Base-by-base conservation (phyloP, 2,329 filamentous ascomycete species). In the Plenodomus lindquistii region DNA sequence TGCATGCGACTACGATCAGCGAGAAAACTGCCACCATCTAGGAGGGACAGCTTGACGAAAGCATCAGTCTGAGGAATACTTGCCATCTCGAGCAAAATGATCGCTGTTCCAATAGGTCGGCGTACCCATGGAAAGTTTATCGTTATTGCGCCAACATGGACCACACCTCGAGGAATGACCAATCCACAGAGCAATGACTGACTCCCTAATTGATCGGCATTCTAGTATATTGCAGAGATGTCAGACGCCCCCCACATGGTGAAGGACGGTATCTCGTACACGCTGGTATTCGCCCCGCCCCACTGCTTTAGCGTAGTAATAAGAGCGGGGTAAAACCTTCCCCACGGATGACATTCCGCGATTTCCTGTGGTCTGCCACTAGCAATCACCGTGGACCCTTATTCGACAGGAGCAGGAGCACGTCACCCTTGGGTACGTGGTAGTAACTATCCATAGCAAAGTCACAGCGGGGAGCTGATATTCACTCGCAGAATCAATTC, bases 21-120 rank as follows among this genome's bases (percentile, higher is more conserved):
- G 5, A 67, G 52, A 39, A 70, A 69, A 34, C 67, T 70, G 6
- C 67, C 67, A 8, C 67, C 67, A 59, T 70, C 67, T 19, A 70
- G 56, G 7, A 70, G 47, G 2, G 57, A 59, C 7, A 70, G 44
- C 5, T 61, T 27, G 3, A 70, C 62, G 18, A 52, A 60, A 16
- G 60, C 58, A 37, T 54, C 47, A 0, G 59, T 55, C 27, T 49
- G 42, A 37, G 64, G 60, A 17, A 57, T 31, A 9, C n/a, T 17
- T 8, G 27, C 15, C 44, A 46, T 41, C n/a, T 45, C 27, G n/a
- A 24, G 22, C 17, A 18, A 6, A 6, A 21, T 9, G 24, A 40
- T 38, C 27, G 27, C 27, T 15, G 27, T 31, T 31, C 22, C 11
- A 5, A 24, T 11, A 24, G 22, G 11, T 24, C 6, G 22, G 6